Base-by-base conservation (phyloP, 352 stramenopile genomes). In the Aphanomyces stellatus region DNA sequence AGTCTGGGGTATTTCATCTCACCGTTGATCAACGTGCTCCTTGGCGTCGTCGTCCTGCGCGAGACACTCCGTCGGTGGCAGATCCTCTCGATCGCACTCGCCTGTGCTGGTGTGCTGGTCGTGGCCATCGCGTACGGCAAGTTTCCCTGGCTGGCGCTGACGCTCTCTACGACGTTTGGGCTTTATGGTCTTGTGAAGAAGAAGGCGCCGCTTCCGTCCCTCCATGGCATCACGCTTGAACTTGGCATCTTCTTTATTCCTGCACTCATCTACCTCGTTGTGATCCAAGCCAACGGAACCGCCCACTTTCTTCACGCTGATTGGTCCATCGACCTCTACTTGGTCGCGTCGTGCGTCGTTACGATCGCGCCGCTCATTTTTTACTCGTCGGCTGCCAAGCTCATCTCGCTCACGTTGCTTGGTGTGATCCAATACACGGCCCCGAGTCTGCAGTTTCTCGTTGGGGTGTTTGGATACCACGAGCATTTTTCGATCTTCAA, bases 191-290 rank as follows among this genome's bases (percentile, higher is more conserved):
- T 67, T 5, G 31, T 67, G 37, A 67, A 67, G 42, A 67, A 56
- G 33, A 40, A 53, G 46, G 60, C 60, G 15, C 60, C 37, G 19
- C 43, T 67, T 8, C 19, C 19, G 15, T 7, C 60, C 19, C 4
- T 67, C 17, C 41, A 67, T 57, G 60, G 60, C n/a, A 56, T 67
- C 19, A 57, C 46, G 27, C n/a, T 67, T 6, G 60, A 67, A 46
- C 51, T 49, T 4, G 28, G 27, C 4, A 57, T 67, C 25, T 34
- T 67, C 27, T 67, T 67, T n/a, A 11, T 49, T n/a, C n/a, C 34
- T 24, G 40, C 60, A 8, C 11, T 67, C n/a, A 25, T 34, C 8
- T 57, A 43, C 25, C 34, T 67, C 15, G 35, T 67, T 10, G 28
- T 31, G 4, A 27, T 15, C 13, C 37, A 67, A 30, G 7, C 10